Evolutionary conservation across 805 yeast genomes (phyloP).

Genomic region (Saturnispora sekii): DNA sequence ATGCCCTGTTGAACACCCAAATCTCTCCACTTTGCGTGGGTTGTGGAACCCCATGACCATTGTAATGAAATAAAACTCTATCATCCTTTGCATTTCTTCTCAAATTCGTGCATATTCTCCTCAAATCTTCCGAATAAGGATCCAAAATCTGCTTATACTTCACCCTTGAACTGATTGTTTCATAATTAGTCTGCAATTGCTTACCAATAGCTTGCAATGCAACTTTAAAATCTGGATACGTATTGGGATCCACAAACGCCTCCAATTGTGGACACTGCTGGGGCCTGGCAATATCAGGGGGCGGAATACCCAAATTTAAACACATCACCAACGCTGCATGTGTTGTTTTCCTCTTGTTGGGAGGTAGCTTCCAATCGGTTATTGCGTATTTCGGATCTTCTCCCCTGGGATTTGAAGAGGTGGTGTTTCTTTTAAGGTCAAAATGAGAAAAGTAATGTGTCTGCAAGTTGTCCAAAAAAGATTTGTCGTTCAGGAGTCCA

Average conservation of each 20-base stretch:
- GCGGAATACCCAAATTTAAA: constrained; percentile 89
- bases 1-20: constrained; percentile 96
- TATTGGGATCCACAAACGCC: constrained; percentile 87
- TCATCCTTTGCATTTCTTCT: constrained; percentile 90
- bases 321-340: constrained; percentile 89
- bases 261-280: constrained; percentile 88
- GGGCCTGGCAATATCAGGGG: constrained; percentile 90
- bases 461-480: constrained; percentile 22
- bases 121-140: constrained; percentile 92
- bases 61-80: constrained; percentile 85
- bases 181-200: constrained; percentile 78
- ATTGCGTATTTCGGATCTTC: constrained; percentile 59
- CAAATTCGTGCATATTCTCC: constrained; percentile 79
- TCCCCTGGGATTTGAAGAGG: constrained; percentile 71
- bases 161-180: constrained; percentile 76
- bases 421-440: constrained; percentile 85
- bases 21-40: constrained; percentile 95
- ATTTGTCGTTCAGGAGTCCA: constrained; percentile 26
- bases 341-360: constrained; percentile 85
- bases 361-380: constrained; percentile 84
- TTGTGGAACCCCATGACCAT: constrained; percentile 97
- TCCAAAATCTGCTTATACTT: constrained; percentile 86
- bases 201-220: constrained; percentile 90
- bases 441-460: constrained; percentile 43
- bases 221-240: constrained; percentile 74